Evolutionary conservation across 192 early-diverging fungal species (phyloP), one percentile per base, ranked within the genome.

Genomic region (Mycoemilia scoparia): DNA sequence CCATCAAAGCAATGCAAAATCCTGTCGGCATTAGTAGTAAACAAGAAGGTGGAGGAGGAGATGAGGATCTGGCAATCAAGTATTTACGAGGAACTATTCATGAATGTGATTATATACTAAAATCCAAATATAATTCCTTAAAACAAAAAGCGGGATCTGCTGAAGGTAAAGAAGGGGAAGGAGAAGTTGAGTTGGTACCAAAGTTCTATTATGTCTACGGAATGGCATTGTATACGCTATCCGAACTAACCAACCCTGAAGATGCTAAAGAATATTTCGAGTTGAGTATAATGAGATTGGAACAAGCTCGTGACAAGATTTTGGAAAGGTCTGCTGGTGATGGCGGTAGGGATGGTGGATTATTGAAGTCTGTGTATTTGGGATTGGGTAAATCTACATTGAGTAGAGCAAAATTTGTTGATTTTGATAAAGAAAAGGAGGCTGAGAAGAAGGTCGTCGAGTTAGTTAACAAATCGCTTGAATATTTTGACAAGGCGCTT

Each of bases 91-190:
- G 71, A 14, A 54, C 61, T 15, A 50, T 73, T 19, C 71, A 73
- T 34, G 71, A 73, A 35, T 63, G 71, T 43, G 71, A 73, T 41
- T 54, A 66, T 19, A 36, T 70, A 7, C 49, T 73, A n/a, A 61
- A 65, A 2, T 14, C 50, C 21, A 35, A 49, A 29, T 41, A 53
- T 32, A 38, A 45, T n/a, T n/a, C n/a, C n/a, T n/a, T n/a, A n/a
- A n/a, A n/a, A n/a, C n/a, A n/a, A n/a, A n/a, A n/a, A n/a, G n/a
- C n/a, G n/a, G n/a, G n/a, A n/a, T n/a, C n/a, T n/a, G n/a, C n/a
- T n/a, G 11, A 26, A 41, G 28, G 22, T 12, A 0, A 21, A 36
- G 14, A 25, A 10, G 1, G 41, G 40, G 19, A 25, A 5, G 4
- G 29, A 34, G 9, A 24, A 25, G 25, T 5, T 30, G 13, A 12